phyloP scores from a whole-genome alignment of 805 yeast species.

The Yarrowia sp. region DNA sequence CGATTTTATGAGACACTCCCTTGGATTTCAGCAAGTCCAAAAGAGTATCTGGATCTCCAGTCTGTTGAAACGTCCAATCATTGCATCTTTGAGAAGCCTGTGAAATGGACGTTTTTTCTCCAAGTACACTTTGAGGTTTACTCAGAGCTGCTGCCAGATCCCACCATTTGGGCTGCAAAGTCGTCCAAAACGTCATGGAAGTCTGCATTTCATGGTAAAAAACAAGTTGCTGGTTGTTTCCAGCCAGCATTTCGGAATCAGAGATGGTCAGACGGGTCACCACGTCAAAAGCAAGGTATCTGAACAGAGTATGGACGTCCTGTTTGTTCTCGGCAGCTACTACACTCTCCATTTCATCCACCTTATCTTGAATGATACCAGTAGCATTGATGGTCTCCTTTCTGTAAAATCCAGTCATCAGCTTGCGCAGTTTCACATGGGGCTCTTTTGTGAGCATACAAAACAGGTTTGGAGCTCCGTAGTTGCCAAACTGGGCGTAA shows the following conservation, averaged over 20 bases:
- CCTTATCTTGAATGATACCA: conserved; percentile 10
- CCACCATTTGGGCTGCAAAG: conserved; percentile 57
- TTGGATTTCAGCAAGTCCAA: conserved; percentile 1
- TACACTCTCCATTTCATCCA: conserved; percentile 34
- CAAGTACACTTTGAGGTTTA: not conserved
- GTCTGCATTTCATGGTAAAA: conserved; percentile 51
- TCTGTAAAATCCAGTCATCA: not conserved
- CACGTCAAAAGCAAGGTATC: conserved; percentile 70
- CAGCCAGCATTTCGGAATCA: conserved; percentile 25
- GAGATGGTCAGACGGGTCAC: conserved; percentile 48
- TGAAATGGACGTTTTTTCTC: conserved; percentile 3
- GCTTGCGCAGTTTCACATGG: conserved; percentile 44
- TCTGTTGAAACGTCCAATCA: conserved; percentile 8
- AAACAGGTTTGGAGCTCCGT: conserved; percentile 58
- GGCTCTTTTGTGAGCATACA: conserved; percentile 50
- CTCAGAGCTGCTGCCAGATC: conserved; percentile 44
- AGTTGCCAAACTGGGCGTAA: conserved; percentile 60
- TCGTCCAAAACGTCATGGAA: conserved; percentile 64
- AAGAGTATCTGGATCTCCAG: not conserved
- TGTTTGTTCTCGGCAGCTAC: conserved; percentile 37
- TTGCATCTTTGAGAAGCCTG: conserved; percentile 1
- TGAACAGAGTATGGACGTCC: conserved; percentile 62
- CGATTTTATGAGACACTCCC: conserved; percentile 37
- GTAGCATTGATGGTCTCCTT: not conserved
- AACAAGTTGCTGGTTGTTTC: conserved; percentile 45